These are phyloP conservation scores for Nakazawaea wyomingensis DNA, from an alignment of 805 yeast genomes.

Conservation along the genomic window DNA sequence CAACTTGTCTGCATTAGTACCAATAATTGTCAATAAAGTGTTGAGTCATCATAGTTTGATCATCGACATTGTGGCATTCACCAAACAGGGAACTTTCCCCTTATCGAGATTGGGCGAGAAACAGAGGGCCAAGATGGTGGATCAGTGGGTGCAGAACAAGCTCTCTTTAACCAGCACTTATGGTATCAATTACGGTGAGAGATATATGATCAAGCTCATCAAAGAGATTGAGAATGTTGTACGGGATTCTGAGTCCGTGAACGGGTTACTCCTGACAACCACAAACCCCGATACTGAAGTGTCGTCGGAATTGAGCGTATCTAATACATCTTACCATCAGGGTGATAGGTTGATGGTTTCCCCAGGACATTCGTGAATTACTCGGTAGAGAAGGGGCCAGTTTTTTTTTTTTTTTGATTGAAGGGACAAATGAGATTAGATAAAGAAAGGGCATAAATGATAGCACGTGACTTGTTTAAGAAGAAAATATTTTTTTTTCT, in stretches of 20 bases:
- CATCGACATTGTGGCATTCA: slow-evolving; percentile 79
- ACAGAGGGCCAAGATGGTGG: slow-evolving; percentile 67
- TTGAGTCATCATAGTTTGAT: slow-evolving; percentile 77
- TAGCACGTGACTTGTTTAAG: neutral
- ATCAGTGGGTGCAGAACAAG: slow-evolving; percentile 47
- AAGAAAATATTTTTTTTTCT: no score
- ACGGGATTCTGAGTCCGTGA: neutral
- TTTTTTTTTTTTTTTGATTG: no score
- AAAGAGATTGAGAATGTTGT: slow-evolving; percentile 41
- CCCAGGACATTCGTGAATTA: no score
- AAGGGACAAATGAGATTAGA: neutral
- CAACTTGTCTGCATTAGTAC: slow-evolving; percentile 68
- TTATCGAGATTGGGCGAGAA: slow-evolving; percentile 68
- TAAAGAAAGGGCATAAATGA: neutral
- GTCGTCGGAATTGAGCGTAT: slow-evolving; percentile 6
- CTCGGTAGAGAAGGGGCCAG: no score
- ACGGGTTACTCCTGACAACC: neutral
- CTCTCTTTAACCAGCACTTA: slow-evolving; percentile 37
- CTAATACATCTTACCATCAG: neutral
- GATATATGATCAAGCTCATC: slow-evolving; percentile 50
- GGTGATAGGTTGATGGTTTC: neutral
- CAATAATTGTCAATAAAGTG: slow-evolving; percentile 74
- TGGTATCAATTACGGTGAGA: slow-evolving; percentile 66
- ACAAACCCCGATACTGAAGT: slow-evolving; percentile 9
- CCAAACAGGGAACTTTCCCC: slow-evolving; percentile 58